Evolutionary conservation across 2,329 filamentous ascomycete genomes (phyloP).

Genomic region (Emmonsiellopsis sp.): DNA sequence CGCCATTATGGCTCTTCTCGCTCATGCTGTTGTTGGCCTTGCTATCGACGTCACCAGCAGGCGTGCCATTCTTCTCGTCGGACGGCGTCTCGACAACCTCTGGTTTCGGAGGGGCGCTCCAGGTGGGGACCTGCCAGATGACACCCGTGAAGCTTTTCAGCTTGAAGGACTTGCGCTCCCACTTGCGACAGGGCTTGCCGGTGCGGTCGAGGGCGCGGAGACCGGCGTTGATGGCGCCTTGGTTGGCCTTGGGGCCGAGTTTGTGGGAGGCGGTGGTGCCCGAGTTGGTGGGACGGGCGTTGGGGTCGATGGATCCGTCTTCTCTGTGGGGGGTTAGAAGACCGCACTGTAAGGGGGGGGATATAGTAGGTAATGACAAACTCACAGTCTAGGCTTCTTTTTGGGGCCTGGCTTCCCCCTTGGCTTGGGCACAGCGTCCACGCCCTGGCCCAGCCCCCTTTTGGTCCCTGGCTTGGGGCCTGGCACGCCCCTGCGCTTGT

Average conservation of each 20-base stretch:
- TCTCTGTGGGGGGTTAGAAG: slow-evolving; percentile 30
- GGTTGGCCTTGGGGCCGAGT: slow-evolving; percentile 91
- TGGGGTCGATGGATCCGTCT: slow-evolving; percentile 40
- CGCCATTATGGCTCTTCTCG: slow-evolving; percentile 49
- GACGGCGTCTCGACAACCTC: slow-evolving; percentile 25
- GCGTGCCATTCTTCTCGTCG: slow-evolving; percentile 31
- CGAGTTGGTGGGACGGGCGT: slow-evolving; percentile 38
- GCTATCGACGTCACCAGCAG: slow-evolving; percentile 45
- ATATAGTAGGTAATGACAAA: slow-evolving; percentile 19
- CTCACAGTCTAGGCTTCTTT: slow-evolving; percentile 91
- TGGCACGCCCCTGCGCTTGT: slow-evolving; percentile 69
- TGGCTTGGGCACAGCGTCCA: slow-evolving; percentile 58
- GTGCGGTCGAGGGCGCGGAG: slow-evolving; percentile 88
- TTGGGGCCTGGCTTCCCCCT: slow-evolving; percentile 88
- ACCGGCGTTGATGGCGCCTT: slow-evolving; percentile 93
- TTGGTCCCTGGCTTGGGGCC: slow-evolving; percentile 58
- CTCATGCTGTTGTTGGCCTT: slow-evolving; percentile 51
- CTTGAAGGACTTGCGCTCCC: slow-evolving; percentile 72
- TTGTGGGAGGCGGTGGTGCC: slow-evolving; percentile 56
- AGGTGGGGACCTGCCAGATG: slow-evolving; percentile 70
- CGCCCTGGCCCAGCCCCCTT: slow-evolving; percentile 41
- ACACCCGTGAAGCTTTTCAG: slow-evolving; percentile 91
- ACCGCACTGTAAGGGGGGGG: background rate
- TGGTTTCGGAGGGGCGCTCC: slow-evolving; percentile 56
- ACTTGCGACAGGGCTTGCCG: slow-evolving; percentile 85